These are phyloP conservation scores for Aspergillus aculeatinus DNA, from an alignment of 2,329 filamentous ascomycete species.

Conservation along the genomic window DNA sequence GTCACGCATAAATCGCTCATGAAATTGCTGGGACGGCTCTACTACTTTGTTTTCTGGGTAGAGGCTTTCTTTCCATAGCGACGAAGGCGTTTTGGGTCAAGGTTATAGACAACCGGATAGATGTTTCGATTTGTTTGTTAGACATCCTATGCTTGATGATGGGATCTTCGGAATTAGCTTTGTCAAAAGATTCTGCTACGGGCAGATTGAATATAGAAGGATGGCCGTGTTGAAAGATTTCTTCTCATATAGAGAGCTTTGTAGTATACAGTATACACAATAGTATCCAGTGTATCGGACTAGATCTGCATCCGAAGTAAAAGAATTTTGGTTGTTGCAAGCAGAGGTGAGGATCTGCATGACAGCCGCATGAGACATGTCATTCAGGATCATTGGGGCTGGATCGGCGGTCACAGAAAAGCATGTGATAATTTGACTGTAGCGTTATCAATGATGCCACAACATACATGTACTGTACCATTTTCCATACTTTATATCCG, in stretches of 20 bases:
- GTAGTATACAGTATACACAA: too few relatives aligned
- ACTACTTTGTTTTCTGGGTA: background rate
- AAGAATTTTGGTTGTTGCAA: background rate
- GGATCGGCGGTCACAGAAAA: background rate
- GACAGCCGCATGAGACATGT: slow-evolving; percentile 6
- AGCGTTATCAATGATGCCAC: too few relatives aligned
- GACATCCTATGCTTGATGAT: background rate
- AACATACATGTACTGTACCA: too few relatives aligned
- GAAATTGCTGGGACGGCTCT: slow-evolving; percentile 8
- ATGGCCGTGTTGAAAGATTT: too few relatives aligned
- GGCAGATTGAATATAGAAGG: background rate
- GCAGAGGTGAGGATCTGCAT: background rate
- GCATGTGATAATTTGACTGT: background rate
- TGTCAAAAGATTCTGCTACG: background rate
- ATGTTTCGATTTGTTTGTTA: background rate
- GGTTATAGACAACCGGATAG: slow-evolving; percentile 9
- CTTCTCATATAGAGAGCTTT: too few relatives aligned
- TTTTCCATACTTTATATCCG: too few relatives aligned
- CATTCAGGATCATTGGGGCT: background rate
- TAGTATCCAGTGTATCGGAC: too few relatives aligned
- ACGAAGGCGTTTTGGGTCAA: slow-evolving; percentile 5
- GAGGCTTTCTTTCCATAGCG: slow-evolving; percentile 4
- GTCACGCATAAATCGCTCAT: background rate
- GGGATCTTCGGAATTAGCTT: background rate
- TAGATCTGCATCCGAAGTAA: background rate